Base-by-base conservation (phyloP, 2,329 filamentous ascomycete genomes). In the Diaporthe humulicola region DNA sequence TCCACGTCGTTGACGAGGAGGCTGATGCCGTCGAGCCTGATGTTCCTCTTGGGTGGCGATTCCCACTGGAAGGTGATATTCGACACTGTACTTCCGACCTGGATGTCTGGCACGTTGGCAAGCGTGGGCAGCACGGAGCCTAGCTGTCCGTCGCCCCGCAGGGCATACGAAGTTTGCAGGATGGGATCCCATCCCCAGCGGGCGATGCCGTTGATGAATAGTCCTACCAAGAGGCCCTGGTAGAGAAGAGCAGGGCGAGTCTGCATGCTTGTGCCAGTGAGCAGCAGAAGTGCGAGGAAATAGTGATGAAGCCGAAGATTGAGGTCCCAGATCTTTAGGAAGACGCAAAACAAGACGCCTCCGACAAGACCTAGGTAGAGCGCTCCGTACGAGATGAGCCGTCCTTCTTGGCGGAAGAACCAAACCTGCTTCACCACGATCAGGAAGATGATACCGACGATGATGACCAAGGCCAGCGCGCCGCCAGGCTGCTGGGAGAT, bases 251-350 rank as follows among this genome's bases (percentile, higher is more conserved):
- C 93, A 0, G 95, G 94, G 0, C 97, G 91, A 8, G 94, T 98
- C 78, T 98, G 96, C 83, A 98, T 92, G 71, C 91, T 92, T 0
- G 97, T 98, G 0, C 96, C 97, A 0, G 96, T 95, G 7, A 98
- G 89, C 0, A 99, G 89, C 0, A 98, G 87, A 19, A 99, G 89
- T 1, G 93, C 95, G 6, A 98, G 88, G 77, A 98, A 94, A 82
- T 98, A 99, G 83, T 99, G 97, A 81, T 99, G 97, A 73, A 99
- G 95, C 45, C 97, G 92, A 67, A 99, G 88, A 76, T 92, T 93
- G 70, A 98, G 90, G 10, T 92, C 90, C 75, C 75, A 76, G 28
- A 73, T 70, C 0, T 96, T 96, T 8, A 98, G 84, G 1, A 90
- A 85, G 17, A 98, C 87, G 45, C 94, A 89, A 67, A 95, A 85